A percentile compares a stretch with the other conserved stretches of the same genome.
phyloP scores from a whole-genome alignment of 176 grass and related monocot species.

The Oryza rufipogon region DNA sequence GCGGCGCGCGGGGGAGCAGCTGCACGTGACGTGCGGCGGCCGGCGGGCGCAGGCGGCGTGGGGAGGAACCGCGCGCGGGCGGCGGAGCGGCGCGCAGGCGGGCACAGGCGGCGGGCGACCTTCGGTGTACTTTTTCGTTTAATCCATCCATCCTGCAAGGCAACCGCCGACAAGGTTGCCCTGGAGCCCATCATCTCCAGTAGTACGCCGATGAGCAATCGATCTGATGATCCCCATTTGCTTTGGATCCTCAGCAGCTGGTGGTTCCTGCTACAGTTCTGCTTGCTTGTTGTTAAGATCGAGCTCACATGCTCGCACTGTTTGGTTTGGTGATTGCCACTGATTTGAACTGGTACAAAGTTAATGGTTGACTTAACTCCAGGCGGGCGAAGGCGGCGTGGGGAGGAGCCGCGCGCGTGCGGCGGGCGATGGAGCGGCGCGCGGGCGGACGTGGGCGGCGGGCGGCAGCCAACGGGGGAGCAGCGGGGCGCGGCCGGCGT shows the following conservation, averaged over 20 bases:
- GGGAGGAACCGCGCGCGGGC: too few relatives aligned
- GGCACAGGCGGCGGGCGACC: too few relatives aligned
- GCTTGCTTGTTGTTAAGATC: not conserved
- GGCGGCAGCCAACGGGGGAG: too few relatives aligned
- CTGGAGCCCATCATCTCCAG: conserved; percentile 12
- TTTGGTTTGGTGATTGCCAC: not conserved
- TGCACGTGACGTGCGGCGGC: too few relatives aligned
- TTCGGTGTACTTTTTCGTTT: not conserved
- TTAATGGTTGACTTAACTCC: not conserved
- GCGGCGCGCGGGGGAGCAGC: too few relatives aligned
- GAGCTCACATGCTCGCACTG: conserved; percentile 19
- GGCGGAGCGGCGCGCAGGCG: too few relatives aligned
- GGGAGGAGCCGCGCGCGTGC: too few relatives aligned
- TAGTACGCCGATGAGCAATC: conserved; percentile 23
- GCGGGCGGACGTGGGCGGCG: too few relatives aligned
- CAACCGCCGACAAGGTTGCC: conserved; percentile 34
- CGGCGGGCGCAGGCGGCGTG: too few relatives aligned
- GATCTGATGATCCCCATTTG: not conserved
- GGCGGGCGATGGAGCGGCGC: too few relatives aligned
- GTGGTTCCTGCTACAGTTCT: not conserved
- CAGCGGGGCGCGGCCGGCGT: too few relatives aligned
- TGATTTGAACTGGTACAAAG: not conserved
- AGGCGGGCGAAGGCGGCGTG: not conserved
- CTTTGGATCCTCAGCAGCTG: conserved; percentile 45
- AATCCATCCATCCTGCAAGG: not conserved